Percentiles rank a stretch among this genome's conserved stretches.
phyloP scores from a whole-genome alignment of 768 basidiomycete genomes.

The Psilocybe cyanescens region DNA sequence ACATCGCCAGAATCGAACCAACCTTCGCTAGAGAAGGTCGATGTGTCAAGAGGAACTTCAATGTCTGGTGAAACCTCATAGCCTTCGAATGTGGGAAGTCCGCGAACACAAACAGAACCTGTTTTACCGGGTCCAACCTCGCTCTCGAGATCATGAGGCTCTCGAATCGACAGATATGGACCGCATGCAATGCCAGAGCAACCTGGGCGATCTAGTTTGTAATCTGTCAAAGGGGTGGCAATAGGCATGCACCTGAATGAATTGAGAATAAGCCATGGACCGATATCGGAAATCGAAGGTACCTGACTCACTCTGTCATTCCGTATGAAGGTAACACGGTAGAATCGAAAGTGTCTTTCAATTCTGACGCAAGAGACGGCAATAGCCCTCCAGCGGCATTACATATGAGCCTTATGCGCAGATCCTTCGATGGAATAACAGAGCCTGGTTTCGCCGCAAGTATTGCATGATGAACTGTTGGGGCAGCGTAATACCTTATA shows the following conservation, averaged over 20 bases:
- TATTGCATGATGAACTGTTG: constrained; percentile 55
- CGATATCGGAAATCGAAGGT: not conserved
- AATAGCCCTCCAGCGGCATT: constrained; percentile 58
- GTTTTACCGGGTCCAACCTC: constrained; percentile 42
- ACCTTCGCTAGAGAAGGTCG: constrained; percentile 50
- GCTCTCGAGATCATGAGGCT: constrained; percentile 36
- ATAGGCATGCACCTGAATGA: constrained; percentile 51
- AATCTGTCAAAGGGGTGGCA: constrained; percentile 45
- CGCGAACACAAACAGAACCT: constrained; percentile 59
- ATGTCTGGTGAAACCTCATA: constrained; percentile 51
- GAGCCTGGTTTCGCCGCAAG: constrained; percentile 38
- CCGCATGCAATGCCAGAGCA: constrained; percentile 53
- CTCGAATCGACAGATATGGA: constrained; percentile 47
- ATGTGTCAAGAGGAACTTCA: constrained; percentile 44
- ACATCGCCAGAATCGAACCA: constrained; percentile 59
- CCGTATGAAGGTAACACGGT: constrained; percentile 64
- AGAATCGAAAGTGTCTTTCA: constrained; percentile 53
- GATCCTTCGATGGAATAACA: constrained; percentile 33
- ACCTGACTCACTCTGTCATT: constrained; percentile 49
- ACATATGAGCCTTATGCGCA: constrained; percentile 48
- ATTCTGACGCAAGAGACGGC: constrained; percentile 51
- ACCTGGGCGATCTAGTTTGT: constrained; percentile 48
- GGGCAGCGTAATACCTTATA: constrained; percentile 52
- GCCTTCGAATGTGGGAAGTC: constrained; percentile 54
- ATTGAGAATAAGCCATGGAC: constrained; percentile 4